Base-by-base conservation (phyloP, 768 basidiomycete species). In the Tylopilus rubrobrunneus region DNA sequence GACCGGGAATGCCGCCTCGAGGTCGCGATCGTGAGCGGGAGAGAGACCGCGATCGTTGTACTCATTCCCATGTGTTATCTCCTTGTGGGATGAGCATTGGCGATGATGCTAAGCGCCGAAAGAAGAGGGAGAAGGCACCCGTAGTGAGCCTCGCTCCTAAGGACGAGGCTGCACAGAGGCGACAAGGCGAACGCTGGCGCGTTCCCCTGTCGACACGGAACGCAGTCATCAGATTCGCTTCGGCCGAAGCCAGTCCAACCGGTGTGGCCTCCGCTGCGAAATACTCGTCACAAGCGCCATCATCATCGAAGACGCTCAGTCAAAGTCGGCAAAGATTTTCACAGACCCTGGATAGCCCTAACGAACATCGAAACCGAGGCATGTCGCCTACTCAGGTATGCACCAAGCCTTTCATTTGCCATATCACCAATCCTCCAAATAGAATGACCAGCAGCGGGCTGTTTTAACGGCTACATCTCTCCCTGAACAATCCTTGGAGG, bases 61-160 rank as follows among this genome's bases (percentile, higher is more conserved):
- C 58, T 36, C 59, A 60, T 42, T 62, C 67, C 1, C 59, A 65
- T n/a, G 44, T 69, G 15, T 60, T 63, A 9, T 69, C 19, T 19
- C 19, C 67, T 29, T 66, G 56, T 36, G 56, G 50, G 23, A 56
- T 56, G 50, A 53, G 37, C 36, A 49, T 60, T 0, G 51, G 50
- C 7, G 56, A 19, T 25, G 67, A 69, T 27, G 25, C 51, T 5
- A 70, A 56, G 45, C 68, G 65, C 34, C 56, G 68, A 7, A 70
- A 39, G 53, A 70, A 29, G 56, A 70, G 61, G 43, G 71, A 62
- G 59, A 70, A 70, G 53, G 49, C 55, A 0, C 60, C 69, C 0
- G 49, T 70, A 23, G 68, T 70, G 17, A 48, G 3, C 11, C 12
- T 25, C 23, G 8, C 49, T 7, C 0, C 37, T 11, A 68, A 61